A percentile compares a stretch with the other conserved stretches of the same genome.
Evolutionary conservation across 257 asterid species (phyloP).

Genomic region (Salvia miltiorrhiza): DNA sequence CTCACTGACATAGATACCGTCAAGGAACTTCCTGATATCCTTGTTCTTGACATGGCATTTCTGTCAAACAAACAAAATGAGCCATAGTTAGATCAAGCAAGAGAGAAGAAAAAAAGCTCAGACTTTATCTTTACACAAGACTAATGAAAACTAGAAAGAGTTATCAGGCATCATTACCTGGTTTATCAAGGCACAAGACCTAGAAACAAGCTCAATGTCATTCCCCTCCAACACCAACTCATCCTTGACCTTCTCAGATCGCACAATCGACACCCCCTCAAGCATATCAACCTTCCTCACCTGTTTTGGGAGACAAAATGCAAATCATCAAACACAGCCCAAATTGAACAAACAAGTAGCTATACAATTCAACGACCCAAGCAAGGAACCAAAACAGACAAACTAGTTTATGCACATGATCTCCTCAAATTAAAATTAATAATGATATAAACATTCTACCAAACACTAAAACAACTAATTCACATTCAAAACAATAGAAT

Average conservation of each 20-base stretch:
- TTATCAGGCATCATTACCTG: slow-evolving; percentile 35
- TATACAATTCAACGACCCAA: not conserved
- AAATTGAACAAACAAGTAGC: not conserved
- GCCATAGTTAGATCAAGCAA: not conserved
- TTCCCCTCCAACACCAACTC: slow-evolving; percentile 75
- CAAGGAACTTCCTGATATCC: slow-evolving; percentile 81
- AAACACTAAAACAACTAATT: too few relatives aligned
- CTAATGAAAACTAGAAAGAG: not conserved
- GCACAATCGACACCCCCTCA: slow-evolving; percentile 64
- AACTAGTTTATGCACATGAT: not conserved
- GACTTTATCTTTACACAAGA: too few relatives aligned
- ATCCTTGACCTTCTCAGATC: slow-evolving; percentile 88
- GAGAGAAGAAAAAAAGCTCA: not conserved
- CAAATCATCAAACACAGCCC: not conserved
- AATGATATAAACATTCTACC: too few relatives aligned
- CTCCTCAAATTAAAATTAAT: too few relatives aligned
- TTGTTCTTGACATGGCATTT: slow-evolving; percentile 89
- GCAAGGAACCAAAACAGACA: not conserved
- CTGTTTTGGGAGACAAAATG: slow-evolving; percentile 18
- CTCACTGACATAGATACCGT: slow-evolving; percentile 83
- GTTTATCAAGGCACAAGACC: slow-evolving; percentile 73
- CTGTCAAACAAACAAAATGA: slow-evolving; percentile 25
- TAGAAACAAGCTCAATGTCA: slow-evolving; percentile 79
- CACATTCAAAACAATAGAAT: too few relatives aligned
- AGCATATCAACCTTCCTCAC: slow-evolving; percentile 90